phyloP scores from a whole-genome alignment of 1,284 basidiomycete species.

The Xerocomus minutiporus region DNA sequence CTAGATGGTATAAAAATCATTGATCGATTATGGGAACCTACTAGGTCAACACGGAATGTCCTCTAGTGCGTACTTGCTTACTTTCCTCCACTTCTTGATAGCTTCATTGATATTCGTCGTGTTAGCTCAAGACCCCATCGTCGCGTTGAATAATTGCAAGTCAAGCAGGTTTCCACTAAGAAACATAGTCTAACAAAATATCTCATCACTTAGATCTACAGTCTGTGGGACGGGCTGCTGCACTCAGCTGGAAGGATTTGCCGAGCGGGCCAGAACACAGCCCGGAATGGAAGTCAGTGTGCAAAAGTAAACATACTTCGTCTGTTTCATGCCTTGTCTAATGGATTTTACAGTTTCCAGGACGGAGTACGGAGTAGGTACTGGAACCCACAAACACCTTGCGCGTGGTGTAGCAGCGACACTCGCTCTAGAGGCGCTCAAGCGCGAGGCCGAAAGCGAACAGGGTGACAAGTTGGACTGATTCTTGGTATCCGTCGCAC shows the following conservation, averaged over 20 bases:
- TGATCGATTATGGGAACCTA: slow-evolving; percentile 12
- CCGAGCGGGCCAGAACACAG: slow-evolving; percentile 43
- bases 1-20: slow-evolving; percentile 26
- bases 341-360: slow-evolving; percentile 26
- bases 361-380: slow-evolving; percentile 26
- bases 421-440: slow-evolving; percentile 38
- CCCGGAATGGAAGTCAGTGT: slow-evolving; percentile 52
- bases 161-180: neutral
- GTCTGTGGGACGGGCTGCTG: slow-evolving; percentile 34
- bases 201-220: slow-evolving; percentile 48
- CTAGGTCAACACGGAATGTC: slow-evolving; percentile 23
- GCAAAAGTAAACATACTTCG: slow-evolving; percentile 46
- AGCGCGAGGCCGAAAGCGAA: slow-evolving; percentile 19
- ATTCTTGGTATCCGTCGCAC: slow-evolving; percentile 1
- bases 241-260: slow-evolving; percentile 54
- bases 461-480: slow-evolving; percentile 11
- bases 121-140: slow-evolving; percentile 30
- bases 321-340: slow-evolving; percentile 11
- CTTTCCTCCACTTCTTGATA: neutral
- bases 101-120: slow-evolving; percentile 15
- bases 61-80: slow-evolving; percentile 18
- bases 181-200: slow-evolving; percentile 1
- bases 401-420: slow-evolving; percentile 54
- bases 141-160: slow-evolving; percentile 45
- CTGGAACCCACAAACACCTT: slow-evolving; percentile 46